Conservation (phyloP, 495 filamentous ascomycete species). For the Penicillium egyptiacum region DNA sequence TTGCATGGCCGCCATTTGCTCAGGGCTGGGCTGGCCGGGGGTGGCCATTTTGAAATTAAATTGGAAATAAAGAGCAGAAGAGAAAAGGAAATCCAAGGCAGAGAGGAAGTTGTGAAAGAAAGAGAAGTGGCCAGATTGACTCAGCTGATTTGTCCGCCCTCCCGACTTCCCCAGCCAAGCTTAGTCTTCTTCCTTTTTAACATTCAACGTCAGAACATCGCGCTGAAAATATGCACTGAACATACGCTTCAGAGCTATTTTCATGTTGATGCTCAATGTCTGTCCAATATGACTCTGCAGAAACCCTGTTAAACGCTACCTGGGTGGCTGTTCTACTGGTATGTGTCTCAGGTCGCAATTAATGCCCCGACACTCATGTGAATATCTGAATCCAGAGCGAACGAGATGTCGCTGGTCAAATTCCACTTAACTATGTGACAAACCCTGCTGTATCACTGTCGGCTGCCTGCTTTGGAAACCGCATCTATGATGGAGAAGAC, state of each 20-base stretch:
- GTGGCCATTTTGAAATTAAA: slow-evolving; percentile 42
- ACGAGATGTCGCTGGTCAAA: slow-evolving; percentile 57
- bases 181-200: not conserved
- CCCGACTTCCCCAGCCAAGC: slow-evolving; percentile 4
- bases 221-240: not conserved
- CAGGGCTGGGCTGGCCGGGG: slow-evolving; percentile 70
- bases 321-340: slow-evolving; percentile 42
- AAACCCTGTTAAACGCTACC: slow-evolving; percentile 34
- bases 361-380: slow-evolving; percentile 1
- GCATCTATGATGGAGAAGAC: slow-evolving; percentile 46
- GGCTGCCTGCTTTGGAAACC: slow-evolving; percentile 58
- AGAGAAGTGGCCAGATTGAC: slow-evolving; percentile 42
- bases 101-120: slow-evolving; percentile 15
- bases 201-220: not conserved
- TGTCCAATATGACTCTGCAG: slow-evolving; percentile 35
- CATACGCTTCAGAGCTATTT: slow-evolving; percentile 9
- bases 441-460: slow-evolving; percentile 54
- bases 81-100: slow-evolving; percentile 5
- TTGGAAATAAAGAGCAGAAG: slow-evolving; percentile 1
- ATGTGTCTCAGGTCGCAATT: slow-evolving; percentile 8
- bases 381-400: slow-evolving; percentile 47
- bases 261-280: slow-evolving; percentile 31
- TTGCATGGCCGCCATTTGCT: slow-evolving; percentile 83
- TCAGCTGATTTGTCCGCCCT: slow-evolving; percentile 29
- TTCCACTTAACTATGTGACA: slow-evolving; percentile 63